Evolutionary conservation across 2,329 filamentous ascomycete genomes (phyloP), one percentile per base, ranked within the genome.

Genomic region (Talaromyces sp.): DNA sequence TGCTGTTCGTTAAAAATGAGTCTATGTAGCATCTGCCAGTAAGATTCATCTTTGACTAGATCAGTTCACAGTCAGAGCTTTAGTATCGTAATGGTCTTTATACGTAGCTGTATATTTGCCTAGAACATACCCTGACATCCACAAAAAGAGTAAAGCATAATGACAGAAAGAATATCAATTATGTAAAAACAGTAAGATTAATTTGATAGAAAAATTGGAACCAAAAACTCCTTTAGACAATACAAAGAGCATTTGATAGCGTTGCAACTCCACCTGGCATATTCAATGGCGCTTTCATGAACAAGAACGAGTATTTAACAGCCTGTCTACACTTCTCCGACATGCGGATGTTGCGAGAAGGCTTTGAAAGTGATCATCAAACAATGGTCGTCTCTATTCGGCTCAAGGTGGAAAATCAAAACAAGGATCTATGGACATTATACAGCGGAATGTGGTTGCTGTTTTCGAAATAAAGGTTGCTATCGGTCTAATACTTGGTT

Each of bases 211-310:
- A 31, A 5, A 31, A 6, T 6, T 31, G 27, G 27, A 31, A 22
- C 43, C 19, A 47, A 47, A 11, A 31, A 5, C 43, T 19, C 41
- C 19, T 45, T 47, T 22, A 47, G 19, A 47, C 22, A 19, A 47
- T 5, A 13, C 9, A 47, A n/a, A 47, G 9, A 13, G 43, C 43
- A 47, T 47, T 47, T 11, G 43, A 9, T 10, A 47, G 9, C 5
- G 43, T 47, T 47, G 43, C 62, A 27, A 63, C 62, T 13, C 62
- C 62, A 17, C 62, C 54, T 41, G 54, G 33, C 10, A 27, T 35
- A 19, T 63, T 47, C 8, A 58, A 22, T 3, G 54, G 41, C 10
- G 57, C 41, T 22, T 41, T 63, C 13, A 43, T 59, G 8, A 59
- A 33, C 22, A 63, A 63, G 13, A 63, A 50, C 22, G 43, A 33